These are phyloP conservation scores for Populus euphratica DNA, from an alignment of 345 rosid species.

Conservation along the genomic window DNA sequence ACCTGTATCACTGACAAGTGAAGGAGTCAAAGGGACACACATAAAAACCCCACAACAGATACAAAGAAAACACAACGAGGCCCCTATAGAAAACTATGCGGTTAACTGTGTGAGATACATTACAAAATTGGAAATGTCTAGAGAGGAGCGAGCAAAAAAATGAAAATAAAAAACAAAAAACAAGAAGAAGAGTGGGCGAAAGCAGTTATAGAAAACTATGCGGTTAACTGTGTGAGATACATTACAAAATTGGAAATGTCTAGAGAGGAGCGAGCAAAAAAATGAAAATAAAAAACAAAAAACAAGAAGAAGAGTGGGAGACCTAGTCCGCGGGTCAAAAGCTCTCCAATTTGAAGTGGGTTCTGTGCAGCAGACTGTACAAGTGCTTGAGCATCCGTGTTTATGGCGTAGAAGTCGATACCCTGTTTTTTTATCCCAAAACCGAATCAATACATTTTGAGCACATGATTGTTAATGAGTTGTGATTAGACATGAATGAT, in stretches of 20 bases:
- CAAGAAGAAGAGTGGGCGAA: constrained; percentile 11
- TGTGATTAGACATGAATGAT: not conserved
- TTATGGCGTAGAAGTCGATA: constrained; percentile 89
- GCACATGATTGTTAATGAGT: no score
- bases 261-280: not conserved
- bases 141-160: not conserved
- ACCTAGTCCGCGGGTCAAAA: constrained; percentile 96
- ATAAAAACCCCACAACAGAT: not conserved
- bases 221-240: no score
- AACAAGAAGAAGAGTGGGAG: constrained; percentile 17
- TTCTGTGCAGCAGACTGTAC: constrained; percentile 74
- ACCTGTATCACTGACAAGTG: constrained; percentile 43
- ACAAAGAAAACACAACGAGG: not conserved
- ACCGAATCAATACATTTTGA: not conserved
- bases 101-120: no score
- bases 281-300: not conserved
- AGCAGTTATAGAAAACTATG: not conserved
- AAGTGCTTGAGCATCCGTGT: constrained; percentile 92
- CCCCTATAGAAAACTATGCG: not conserved
- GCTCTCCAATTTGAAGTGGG: constrained; percentile 95
- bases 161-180: no score
- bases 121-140: not conserved
- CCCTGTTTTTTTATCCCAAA: constrained; percentile 40
- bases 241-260: no score
- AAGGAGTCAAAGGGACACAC: constrained; percentile 1